phyloP scores from a whole-genome alignment of 805 yeast species.

The Diddensiella santjacobensis region DNA sequence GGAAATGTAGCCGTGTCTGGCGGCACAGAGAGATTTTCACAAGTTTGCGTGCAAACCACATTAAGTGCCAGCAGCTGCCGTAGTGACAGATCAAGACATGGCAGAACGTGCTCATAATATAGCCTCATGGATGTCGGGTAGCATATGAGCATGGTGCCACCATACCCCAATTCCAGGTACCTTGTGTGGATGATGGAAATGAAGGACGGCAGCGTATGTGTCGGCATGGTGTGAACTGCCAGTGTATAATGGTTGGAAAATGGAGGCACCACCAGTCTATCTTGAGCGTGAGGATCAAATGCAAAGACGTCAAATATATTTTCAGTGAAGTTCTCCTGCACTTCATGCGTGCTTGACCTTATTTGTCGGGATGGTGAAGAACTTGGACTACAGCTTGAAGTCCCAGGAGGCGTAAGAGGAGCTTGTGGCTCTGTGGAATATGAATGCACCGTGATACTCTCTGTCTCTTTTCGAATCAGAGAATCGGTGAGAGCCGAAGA shows the following conservation, averaged over 20 bases:
- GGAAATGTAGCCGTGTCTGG: constrained; percentile 15
- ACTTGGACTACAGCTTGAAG: neutral
- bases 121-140: constrained; percentile 25
- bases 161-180: constrained; percentile 22
- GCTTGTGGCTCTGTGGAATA: neutral
- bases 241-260: constrained; percentile 22
- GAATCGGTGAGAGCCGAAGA: neutral
- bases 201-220: constrained; percentile 24
- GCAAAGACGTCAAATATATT: constrained; percentile 14
- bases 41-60: constrained; percentile 23
- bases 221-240: constrained; percentile 23
- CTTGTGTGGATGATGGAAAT: constrained; percentile 17
- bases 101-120: constrained; percentile 20
- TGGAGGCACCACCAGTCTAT: constrained; percentile 17
- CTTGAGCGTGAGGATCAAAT: constrained; percentile 5
- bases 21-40: constrained; percentile 23
- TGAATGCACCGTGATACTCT: neutral
- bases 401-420: neutral
- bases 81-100: constrained; percentile 25
- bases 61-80: constrained; percentile 27
- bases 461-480: neutral
- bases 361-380: neutral
- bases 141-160: constrained; percentile 23
- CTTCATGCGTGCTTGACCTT: neutral
- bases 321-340: constrained; percentile 5